Conservation (phyloP, 306 rosid genomes). For the Coriaria nepalensis region DNA sequence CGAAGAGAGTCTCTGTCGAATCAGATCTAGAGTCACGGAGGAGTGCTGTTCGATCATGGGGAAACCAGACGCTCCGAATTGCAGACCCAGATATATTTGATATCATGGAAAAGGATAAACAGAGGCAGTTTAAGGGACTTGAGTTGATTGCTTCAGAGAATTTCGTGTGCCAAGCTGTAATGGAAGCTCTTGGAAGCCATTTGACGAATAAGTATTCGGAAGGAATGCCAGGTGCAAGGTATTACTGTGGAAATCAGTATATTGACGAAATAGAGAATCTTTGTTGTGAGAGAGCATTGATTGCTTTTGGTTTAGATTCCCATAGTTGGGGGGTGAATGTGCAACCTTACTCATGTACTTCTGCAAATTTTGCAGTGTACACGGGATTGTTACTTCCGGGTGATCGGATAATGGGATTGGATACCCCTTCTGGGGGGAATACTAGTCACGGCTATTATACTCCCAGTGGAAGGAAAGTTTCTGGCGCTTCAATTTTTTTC, state of each 20-base stretch:
- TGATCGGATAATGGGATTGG: slow-evolving; percentile 88
- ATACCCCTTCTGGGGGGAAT: slow-evolving; percentile 94
- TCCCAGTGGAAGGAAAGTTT: slow-evolving; percentile 77
- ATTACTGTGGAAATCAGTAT: slow-evolving; percentile 68
- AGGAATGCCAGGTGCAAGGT: slow-evolving; percentile 81
- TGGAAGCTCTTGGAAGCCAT: slow-evolving; percentile 91
- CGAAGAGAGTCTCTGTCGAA: slow-evolving; percentile 31
- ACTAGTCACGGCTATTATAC: slow-evolving; percentile 88
- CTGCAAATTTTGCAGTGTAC: slow-evolving; percentile 86
- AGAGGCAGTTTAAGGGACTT: slow-evolving; percentile 56
- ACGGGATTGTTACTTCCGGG: slow-evolving; percentile 72
- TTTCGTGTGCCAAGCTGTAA: slow-evolving; percentile 70
- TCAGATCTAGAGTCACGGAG: slow-evolving; percentile 48
- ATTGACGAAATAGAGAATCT: slow-evolving; percentile 77
- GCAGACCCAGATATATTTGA: slow-evolving; percentile 60
- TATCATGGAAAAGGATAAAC: slow-evolving; percentile 80
- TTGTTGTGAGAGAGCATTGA: slow-evolving; percentile 73
- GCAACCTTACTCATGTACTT: slow-evolving; percentile 86
- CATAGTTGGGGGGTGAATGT: slow-evolving; percentile 85
- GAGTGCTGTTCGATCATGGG: slow-evolving; percentile 54
- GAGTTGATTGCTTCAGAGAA: slow-evolving; percentile 93
- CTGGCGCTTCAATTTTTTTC: slow-evolving; percentile 79
- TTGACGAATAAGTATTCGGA: slow-evolving; percentile 85
- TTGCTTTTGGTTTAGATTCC: slow-evolving; percentile 47
- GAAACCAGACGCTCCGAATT: slow-evolving; percentile 37